Conservation (phyloP, 345 rosid genomes). For the Citrus mangshanensis region DNA sequence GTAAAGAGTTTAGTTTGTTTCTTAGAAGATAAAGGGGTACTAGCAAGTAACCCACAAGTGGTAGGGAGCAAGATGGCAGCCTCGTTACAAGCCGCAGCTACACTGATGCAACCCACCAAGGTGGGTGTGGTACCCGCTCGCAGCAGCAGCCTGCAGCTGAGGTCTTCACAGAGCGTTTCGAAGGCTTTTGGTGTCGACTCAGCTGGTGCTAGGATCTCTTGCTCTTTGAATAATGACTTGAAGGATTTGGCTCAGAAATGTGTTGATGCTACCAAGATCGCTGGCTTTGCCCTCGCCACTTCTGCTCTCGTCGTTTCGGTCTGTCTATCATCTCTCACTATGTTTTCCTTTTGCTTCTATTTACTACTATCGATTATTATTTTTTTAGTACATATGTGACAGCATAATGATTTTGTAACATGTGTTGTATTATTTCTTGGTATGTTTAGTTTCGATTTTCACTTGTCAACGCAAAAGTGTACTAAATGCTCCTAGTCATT, state of each 20-base stretch:
- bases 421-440: not conserved
- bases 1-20: not conserved
- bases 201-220: slow-evolving; percentile 54
- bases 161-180: slow-evolving; percentile 46
- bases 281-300: slow-evolving; percentile 89
- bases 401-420: not conserved
- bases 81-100: slow-evolving; percentile 86
- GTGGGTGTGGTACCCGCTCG: slow-evolving; percentile 37
- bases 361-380: not conserved
- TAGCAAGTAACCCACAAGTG: not conserved
- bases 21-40: not conserved
- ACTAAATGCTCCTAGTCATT: not conserved
- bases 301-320: slow-evolving; percentile 97
- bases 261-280: slow-evolving; percentile 67
- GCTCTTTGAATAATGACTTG: slow-evolving; percentile 66
- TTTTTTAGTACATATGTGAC: not conserved
- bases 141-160: slow-evolving; percentile 35
- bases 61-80: slow-evolving; percentile 58
- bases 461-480: not conserved
- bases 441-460: not conserved
- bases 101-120: slow-evolving; percentile 77
- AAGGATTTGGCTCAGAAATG: slow-evolving; percentile 74
- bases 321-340: not conserved
- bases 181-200: slow-evolving; percentile 63
- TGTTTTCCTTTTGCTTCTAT: not conserved